These are phyloP conservation scores for Rhynchosporium agropyri DNA, from an alignment of 2,329 filamentous ascomycete species.

Conservation along the genomic window DNA sequence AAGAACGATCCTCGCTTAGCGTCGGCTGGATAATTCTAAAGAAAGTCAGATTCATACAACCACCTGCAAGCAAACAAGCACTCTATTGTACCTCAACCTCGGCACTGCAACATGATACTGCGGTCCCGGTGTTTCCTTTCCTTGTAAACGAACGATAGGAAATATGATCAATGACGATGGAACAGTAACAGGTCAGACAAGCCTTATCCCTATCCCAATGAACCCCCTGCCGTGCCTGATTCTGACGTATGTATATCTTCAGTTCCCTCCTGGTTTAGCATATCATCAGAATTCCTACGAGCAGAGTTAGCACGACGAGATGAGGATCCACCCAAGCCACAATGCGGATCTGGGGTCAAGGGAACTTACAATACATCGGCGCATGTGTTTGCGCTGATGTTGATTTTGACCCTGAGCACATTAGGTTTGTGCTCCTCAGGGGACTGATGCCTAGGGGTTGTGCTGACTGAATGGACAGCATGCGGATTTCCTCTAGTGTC, in stretches of 20 bases:
- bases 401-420: slow-evolving; percentile 59
- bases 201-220: neutral
- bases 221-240: neutral
- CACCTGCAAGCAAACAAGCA: too few species aligned
- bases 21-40: neutral
- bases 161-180: slow-evolving; percentile 26
- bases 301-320: slow-evolving; percentile 49
- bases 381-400: slow-evolving; percentile 59
- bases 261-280: slow-evolving; percentile 35
- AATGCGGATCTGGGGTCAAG: slow-evolving; percentile 54
- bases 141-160: slow-evolving; percentile 17
- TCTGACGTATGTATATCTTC: slow-evolving; percentile 23
- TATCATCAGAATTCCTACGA: slow-evolving; percentile 41
- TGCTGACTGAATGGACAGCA: slow-evolving; percentile 33
- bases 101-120: slow-evolving; percentile 27
- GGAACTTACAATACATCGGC: slow-evolving; percentile 57
- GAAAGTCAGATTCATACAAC: too few species aligned
- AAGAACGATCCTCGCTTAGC: neutral
- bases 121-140: slow-evolving; percentile 1
- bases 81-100: neutral
- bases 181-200: slow-evolving; percentile 22
- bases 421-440: slow-evolving; percentile 43
- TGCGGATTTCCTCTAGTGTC: slow-evolving; percentile 44
- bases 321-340: slow-evolving; percentile 47
- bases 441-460: neutral